Conservation (phyloP, 768 basidiomycete species). For the Termitomyces sp. region DNA sequence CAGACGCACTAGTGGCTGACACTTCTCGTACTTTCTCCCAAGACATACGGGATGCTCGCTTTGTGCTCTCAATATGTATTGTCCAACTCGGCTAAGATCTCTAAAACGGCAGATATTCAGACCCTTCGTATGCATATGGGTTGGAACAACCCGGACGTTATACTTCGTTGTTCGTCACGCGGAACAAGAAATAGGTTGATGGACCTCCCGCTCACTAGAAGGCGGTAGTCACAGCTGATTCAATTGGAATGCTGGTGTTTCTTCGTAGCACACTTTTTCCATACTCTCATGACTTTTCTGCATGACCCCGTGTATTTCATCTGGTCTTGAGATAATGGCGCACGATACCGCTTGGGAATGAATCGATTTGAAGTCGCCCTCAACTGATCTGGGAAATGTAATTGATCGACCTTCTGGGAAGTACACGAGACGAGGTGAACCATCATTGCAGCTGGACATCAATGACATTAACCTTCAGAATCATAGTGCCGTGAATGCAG, state of each 20-base stretch:
- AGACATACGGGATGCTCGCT: constrained; percentile 9
- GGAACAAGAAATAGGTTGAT: constrained; percentile 16
- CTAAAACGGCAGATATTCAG: not conserved
- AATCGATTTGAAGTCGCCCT: not conserved
- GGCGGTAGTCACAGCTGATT: not conserved
- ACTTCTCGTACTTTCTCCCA: constrained; percentile 11
- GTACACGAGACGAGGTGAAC: not conserved
- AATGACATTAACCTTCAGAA: not conserved
- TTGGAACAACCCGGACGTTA: not conserved
- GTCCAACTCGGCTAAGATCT: not conserved
- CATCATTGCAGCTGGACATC: not conserved
- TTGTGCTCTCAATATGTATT: not conserved
- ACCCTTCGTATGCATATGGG: constrained; percentile 4
- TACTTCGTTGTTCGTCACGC: constrained; percentile 12
- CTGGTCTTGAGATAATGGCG: not conserved
- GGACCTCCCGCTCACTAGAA: constrained; percentile 13
- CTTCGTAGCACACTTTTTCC: not conserved
- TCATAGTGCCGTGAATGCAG: not conserved
- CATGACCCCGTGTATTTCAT: not conserved
- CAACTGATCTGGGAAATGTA: not conserved
- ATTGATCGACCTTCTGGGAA: not conserved
- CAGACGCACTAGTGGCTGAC: not conserved
- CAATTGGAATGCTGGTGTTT: not conserved
- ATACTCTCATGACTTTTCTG: not conserved
- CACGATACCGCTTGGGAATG: not conserved